Evolutionary conservation across 2,329 filamentous ascomycete species (phyloP), one percentile per base, ranked within the genome.

Genomic region (Clonostachys rhizophaga): DNA sequence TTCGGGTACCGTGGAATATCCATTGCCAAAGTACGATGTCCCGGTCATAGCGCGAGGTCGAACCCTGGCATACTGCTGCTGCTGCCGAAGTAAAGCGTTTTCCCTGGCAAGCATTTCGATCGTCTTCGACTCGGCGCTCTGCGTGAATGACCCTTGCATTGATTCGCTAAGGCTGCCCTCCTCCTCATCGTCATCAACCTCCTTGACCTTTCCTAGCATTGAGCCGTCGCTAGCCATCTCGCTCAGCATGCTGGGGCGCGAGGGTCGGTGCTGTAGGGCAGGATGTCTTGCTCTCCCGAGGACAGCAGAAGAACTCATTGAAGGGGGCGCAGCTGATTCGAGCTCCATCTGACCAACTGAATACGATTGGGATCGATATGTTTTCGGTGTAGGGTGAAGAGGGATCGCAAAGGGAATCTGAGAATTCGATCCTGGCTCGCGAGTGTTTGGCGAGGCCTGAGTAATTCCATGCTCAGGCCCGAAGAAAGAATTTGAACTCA

Each of bases 311-410:
- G 36, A 18, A 47, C 65, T 69, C 62, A 76, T 67, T 3, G 66
- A 58, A 24, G 70, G 55, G 5, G 65, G 58, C 13, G 68, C 57
- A 4, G 67, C 58, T 11, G 43, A 16, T 49, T 92, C 88, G 1
- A 84, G 79, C 46, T 96, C 91, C 50, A 91, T 74, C 62, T 96
- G 91, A 5, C 91, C 91, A 43, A 95, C 92, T 0, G 92, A 97
- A 66, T 97, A 97, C 5, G 94, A 97, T 65, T 96, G 90, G 6
- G 94, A 99, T 40, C 94, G 85, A 58, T 95, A 94, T 2, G 89
- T 91, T 66, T 97, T 97, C 2, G 89, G 89, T 0, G 89, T 94
- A 1, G 92, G 91, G 52, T 95, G 89, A 17, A 95, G 75, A 5
- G 91, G 91, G 54, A 95, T 95, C 7, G 88, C 79, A 58, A 95